Evolutionary conservation across 352 stramenopile species (phyloP).

Genomic region (Phytophthora europaea): DNA sequence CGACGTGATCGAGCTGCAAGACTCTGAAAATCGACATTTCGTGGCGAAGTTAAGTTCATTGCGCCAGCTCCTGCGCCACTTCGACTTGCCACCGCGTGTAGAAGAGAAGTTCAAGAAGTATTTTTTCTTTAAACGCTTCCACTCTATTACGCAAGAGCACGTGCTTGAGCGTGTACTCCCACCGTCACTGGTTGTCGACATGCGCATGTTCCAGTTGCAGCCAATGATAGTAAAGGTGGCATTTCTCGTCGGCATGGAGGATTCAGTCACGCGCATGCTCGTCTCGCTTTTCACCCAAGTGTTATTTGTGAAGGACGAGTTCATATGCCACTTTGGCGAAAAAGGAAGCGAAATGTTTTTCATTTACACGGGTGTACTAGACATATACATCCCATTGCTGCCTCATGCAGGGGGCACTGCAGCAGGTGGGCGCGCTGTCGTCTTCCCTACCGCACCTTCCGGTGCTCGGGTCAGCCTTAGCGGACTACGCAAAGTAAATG

Average conservation of each 20-base stretch:
- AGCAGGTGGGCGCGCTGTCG: background rate
- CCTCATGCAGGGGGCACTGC: background rate
- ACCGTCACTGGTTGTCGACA: slow-evolving; percentile 67
- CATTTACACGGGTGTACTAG: slow-evolving; percentile 65
- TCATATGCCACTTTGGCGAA: slow-evolving; percentile 64
- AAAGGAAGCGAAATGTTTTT: slow-evolving; percentile 79
- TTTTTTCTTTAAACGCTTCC: slow-evolving; percentile 77
- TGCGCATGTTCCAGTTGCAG: slow-evolving; percentile 72
- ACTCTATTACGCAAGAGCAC: slow-evolving; percentile 76
- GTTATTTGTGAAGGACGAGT: slow-evolving; percentile 65
- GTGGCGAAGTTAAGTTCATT: slow-evolving; percentile 67
- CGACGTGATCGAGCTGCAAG: slow-evolving; percentile 65
- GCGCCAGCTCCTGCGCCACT: slow-evolving; percentile 61
- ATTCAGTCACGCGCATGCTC: slow-evolving; percentile 66
- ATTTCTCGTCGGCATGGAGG: slow-evolving; percentile 68
- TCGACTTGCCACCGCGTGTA: slow-evolving; percentile 51
- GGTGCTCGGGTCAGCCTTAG: slow-evolving; percentile 24
- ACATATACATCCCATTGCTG: slow-evolving; percentile 59
- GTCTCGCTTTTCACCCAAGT: slow-evolving; percentile 68
- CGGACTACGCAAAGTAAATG: slow-evolving; percentile 60
- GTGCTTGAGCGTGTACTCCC: slow-evolving; percentile 63
- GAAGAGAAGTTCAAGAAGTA: slow-evolving; percentile 73
- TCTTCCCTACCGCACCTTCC: slow-evolving; percentile 13
- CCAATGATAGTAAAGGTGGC: slow-evolving; percentile 78
- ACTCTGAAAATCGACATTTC: slow-evolving; percentile 71